Evolutionary conservation across 2,329 filamentous ascomycete species (phyloP).

Genomic region (Eutypella sp.): DNA sequence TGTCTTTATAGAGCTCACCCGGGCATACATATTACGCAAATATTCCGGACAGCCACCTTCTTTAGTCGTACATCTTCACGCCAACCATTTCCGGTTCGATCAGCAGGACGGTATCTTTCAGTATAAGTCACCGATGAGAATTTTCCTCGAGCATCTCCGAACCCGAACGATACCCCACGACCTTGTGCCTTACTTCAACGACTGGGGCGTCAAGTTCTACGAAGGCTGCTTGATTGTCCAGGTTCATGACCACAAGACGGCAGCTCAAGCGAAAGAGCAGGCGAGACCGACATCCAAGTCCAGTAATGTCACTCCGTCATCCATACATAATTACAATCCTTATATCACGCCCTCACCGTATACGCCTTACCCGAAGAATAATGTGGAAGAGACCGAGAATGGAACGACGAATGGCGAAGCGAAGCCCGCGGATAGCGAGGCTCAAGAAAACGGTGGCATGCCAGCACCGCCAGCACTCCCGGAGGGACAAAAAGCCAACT

Average conservation of each 20-base stretch:
- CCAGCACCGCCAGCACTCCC: conserved; percentile 44
- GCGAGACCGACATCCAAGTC: conserved; percentile 49
- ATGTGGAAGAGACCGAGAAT: conserved; percentile 19
- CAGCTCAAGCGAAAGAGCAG: conserved; percentile 55
- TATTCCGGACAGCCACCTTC: conserved; percentile 73
- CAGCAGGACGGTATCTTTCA: conserved; percentile 87
- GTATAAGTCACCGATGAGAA: conserved; percentile 87
- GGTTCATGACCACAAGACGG: conserved; percentile 79
- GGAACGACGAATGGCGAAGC: conserved; percentile 24
- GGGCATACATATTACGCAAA: conserved; percentile 77
- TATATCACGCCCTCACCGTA: conserved; percentile 87
- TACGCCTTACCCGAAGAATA: conserved; percentile 65
- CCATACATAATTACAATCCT: conserved; percentile 87
- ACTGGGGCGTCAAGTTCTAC: conserved; percentile 74
- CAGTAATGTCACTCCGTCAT: conserved; percentile 65
- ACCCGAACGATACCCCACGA: conserved; percentile 81
- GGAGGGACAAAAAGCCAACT: conserved; percentile 40
- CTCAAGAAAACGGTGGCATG: conserved; percentile 56
- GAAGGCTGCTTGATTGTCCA: conserved; percentile 94
- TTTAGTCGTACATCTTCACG: conserved; percentile 78
- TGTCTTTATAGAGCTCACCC: conserved; percentile 58
- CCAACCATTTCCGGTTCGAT: conserved; percentile 86
- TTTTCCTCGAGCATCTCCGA: conserved; percentile 72
- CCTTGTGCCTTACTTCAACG: conserved; percentile 72
- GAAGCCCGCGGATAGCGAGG: conserved; percentile 36